Percentiles rank a stretch among this genome's conserved stretches.
Conservation (phyloP, 108 stramenopile species). For the Epithemia pelagica region DNA sequence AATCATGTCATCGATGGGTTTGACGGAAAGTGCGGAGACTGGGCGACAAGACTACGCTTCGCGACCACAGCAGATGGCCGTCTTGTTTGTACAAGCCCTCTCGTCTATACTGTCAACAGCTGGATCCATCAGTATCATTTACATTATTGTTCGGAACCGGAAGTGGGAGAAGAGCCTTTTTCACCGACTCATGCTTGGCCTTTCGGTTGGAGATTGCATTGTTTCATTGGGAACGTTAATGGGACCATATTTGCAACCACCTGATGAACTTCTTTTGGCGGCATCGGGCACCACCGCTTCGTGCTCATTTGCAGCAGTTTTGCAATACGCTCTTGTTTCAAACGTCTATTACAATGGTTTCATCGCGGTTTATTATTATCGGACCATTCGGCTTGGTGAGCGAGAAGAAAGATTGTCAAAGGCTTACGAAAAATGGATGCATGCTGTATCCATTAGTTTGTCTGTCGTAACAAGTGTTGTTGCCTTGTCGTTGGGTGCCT, state of each 20-base stretch:
- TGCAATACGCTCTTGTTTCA: conserved; percentile 19
- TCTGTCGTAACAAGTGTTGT: background rate
- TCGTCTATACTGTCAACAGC: background rate
- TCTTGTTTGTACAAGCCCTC: background rate
- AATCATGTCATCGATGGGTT: too few species aligned
- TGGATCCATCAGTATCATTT: background rate
- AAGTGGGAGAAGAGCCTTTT: conserved; percentile 5
- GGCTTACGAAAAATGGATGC: conserved; percentile 20
- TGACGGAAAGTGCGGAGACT: too few species aligned
- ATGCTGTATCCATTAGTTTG: background rate
- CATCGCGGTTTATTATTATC: conserved; percentile 20
- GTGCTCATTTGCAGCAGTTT: conserved; percentile 20
- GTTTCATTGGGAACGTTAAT: background rate
- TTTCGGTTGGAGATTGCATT: conserved; percentile 16
- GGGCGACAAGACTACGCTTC: background rate
- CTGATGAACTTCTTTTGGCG: conserved; percentile 13
- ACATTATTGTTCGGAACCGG: conserved; percentile 2
- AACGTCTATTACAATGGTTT: conserved; percentile 21
- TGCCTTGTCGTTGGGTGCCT: background rate
- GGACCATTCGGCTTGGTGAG: conserved; percentile 14
- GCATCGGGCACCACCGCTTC: conserved; percentile 16
- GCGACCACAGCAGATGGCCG: background rate
- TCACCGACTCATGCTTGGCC: conserved; percentile 19
- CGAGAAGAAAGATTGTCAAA: conserved; percentile 1
- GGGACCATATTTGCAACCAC: conserved; percentile 9